These are phyloP conservation scores for Microbotryum silenes-acaulis DNA, from an alignment of 1,284 basidiomycete genomes.

Conservation along the genomic window DNA sequence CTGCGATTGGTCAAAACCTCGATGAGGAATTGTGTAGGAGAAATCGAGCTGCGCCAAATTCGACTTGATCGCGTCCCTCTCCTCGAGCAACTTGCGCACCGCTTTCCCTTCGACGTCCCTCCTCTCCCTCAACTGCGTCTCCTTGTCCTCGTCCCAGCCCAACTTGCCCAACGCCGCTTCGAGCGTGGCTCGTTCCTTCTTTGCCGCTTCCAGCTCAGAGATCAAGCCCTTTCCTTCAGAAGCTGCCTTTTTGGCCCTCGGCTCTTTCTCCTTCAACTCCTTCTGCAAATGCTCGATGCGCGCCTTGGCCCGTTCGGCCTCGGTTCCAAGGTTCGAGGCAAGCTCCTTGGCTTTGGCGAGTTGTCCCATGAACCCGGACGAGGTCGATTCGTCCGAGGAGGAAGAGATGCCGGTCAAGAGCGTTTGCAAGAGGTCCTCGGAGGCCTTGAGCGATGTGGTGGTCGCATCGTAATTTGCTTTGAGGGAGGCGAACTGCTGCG, in stretches of 20 bases:
- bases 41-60: constrained; percentile 71
- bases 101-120: constrained; percentile 54
- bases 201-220: constrained; percentile 58
- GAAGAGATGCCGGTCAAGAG: constrained; percentile 83
- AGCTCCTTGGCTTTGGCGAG: constrained; percentile 77
- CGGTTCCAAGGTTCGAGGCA: constrained; percentile 67
- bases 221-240: constrained; percentile 67
- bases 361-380: constrained; percentile 94
- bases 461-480: constrained; percentile 58
- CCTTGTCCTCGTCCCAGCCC: constrained; percentile 74
- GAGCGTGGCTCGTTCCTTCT: constrained; percentile 55
- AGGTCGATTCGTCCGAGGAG: constrained; percentile 52
- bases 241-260: constrained; percentile 73
- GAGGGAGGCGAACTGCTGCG: constrained; percentile 56
- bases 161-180: constrained; percentile 53
- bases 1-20: constrained; percentile 73
- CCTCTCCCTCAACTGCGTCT: constrained; percentile 55
- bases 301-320: constrained; percentile 74
- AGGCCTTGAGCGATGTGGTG: constrained; percentile 58
- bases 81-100: constrained; percentile 59
- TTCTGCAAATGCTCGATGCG: constrained; percentile 71
- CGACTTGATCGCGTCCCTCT: constrained; percentile 63
- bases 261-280: constrained; percentile 71
- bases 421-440: constrained; percentile 92
- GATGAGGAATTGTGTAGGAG: constrained; percentile 65